These are phyloP conservation scores for Pezicula neosporulosa DNA, from an alignment of 2,329 filamentous ascomycete species.

Conservation along the genomic window DNA sequence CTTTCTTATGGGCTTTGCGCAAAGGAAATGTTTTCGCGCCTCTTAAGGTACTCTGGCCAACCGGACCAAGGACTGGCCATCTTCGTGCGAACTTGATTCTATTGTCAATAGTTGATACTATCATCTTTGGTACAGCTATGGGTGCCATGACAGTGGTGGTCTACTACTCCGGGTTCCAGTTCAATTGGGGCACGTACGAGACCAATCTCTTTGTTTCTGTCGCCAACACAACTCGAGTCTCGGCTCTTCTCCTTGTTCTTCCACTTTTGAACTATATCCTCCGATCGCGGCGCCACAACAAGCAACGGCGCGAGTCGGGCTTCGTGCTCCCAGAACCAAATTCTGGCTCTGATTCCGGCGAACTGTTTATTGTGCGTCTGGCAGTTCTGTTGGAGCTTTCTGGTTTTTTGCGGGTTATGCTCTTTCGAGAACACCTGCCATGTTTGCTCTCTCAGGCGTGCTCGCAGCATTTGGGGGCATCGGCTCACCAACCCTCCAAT, in stretches of 20 bases:
- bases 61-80: slow-evolving; percentile 54
- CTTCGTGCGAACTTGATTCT: slow-evolving; percentile 80
- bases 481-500: slow-evolving; percentile 79
- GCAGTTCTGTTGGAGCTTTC: slow-evolving; percentile 74
- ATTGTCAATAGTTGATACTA: slow-evolving; percentile 75
- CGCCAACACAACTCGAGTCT: slow-evolving; percentile 71
- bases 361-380: slow-evolving; percentile 71
- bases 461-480: slow-evolving; percentile 78
- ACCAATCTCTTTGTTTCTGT: slow-evolving; percentile 77
- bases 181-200: slow-evolving; percentile 79
- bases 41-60: slow-evolving; percentile 74
- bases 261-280: slow-evolving; percentile 75
- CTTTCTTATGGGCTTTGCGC: slow-evolving; percentile 31
- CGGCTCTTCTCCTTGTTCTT: slow-evolving; percentile 70
- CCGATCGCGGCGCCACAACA: slow-evolving; percentile 39
- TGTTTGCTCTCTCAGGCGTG: slow-evolving; percentile 71
- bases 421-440: slow-evolving; percentile 52
- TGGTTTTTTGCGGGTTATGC: slow-evolving; percentile 74
- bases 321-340: slow-evolving; percentile 40
- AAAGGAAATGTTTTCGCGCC: slow-evolving; percentile 70
- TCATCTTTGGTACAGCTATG: slow-evolving; percentile 78
- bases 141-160: slow-evolving; percentile 78
- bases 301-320: slow-evolving; percentile 53
- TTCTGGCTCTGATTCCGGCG: slow-evolving; percentile 70
- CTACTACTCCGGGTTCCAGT: slow-evolving; percentile 77